Percentiles rank a stretch among this genome's conserved stretches.
These are phyloP conservation scores for Diutina mesorugosa DNA, from an alignment of 1,139 yeast species.

Conservation along the genomic window DNA sequence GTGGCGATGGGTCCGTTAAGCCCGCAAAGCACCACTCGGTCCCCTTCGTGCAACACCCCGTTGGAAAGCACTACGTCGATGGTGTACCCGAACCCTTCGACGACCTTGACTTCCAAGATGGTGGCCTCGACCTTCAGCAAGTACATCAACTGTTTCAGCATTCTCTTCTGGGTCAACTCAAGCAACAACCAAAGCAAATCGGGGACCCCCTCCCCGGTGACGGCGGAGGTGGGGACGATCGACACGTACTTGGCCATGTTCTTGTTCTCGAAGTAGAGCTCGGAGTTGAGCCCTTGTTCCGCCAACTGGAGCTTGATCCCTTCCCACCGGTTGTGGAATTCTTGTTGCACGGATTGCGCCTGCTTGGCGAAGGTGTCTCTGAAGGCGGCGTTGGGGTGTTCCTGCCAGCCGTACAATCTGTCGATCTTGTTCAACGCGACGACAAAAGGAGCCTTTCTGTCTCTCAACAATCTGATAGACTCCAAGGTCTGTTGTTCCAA, in stretches of 20 bases:
- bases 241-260: constrained; percentile 89
- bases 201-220: constrained; percentile 99
- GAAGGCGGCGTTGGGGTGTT: constrained; percentile 84
- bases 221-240: constrained; percentile 96
- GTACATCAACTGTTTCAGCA: constrained; percentile 98
- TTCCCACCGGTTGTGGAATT: constrained; percentile 78
- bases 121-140: constrained; percentile 91
- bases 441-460: constrained; percentile 93
- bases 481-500: constrained; percentile 95
- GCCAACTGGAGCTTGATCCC: constrained; percentile 85
- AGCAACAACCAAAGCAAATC: constrained; percentile 92
- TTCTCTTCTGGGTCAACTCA: constrained; percentile 94
- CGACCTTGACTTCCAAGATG: constrained; percentile 92
- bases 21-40: constrained; percentile 91
- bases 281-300: constrained; percentile 97
- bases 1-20: constrained; percentile 99
- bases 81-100: constrained; percentile 98
- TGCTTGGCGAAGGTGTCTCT: constrained; percentile 86
- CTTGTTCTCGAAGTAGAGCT: constrained; percentile 88
- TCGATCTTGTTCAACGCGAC: constrained; percentile 97
- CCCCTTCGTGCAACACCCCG: constrained; percentile 91
- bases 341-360: constrained; percentile 74
- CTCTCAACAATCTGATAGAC: constrained; percentile 82
- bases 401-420: constrained; percentile 91
- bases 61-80: constrained; percentile 94